Conservation (phyloP, 768 basidiomycete genomes). For the Nidula microcarpa region DNA sequence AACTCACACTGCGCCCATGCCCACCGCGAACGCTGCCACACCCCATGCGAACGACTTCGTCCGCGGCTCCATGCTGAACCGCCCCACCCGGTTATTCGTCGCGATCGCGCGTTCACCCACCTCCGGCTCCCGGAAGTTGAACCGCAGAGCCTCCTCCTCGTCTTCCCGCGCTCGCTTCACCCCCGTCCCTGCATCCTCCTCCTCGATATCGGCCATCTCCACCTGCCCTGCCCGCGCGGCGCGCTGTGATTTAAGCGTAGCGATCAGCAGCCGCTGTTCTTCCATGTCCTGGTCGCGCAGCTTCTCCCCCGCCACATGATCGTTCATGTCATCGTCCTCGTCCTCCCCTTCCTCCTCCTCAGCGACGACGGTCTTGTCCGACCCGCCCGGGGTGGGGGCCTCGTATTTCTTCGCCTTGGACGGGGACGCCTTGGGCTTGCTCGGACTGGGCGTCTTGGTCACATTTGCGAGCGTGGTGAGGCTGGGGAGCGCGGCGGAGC, state of each 20-base stretch:
- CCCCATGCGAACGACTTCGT: slow-evolving; percentile 83
- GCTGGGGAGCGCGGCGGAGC: not conserved
- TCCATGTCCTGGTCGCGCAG: slow-evolving; percentile 67
- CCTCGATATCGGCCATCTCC: slow-evolving; percentile 33
- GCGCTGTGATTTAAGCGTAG: slow-evolving; percentile 64
- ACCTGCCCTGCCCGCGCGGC: slow-evolving; percentile 20
- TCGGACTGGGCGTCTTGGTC: not conserved
- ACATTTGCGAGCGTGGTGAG: not conserved
- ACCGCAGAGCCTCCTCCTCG: slow-evolving; percentile 45
- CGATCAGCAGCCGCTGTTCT: slow-evolving; percentile 77
- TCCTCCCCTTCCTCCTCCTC: slow-evolving; percentile 48
- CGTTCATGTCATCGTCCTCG: slow-evolving; percentile 28
- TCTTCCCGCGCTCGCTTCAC: slow-evolving; percentile 55
- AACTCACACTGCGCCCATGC: slow-evolving; percentile 77
- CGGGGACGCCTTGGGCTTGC: not conserved
- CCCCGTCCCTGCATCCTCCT: slow-evolving; percentile 16
- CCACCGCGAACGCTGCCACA: slow-evolving; percentile 77
- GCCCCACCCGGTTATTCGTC: slow-evolving; percentile 60
- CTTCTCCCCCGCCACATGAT: slow-evolving; percentile 50
- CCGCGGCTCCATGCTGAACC: slow-evolving; percentile 58
- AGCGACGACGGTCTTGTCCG: slow-evolving; percentile 65
- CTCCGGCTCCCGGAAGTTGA: slow-evolving; percentile 72
- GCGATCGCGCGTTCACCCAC: slow-evolving; percentile 45
- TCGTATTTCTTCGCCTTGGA: slow-evolving; percentile 19
- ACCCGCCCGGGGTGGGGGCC: slow-evolving; percentile 43